Base-by-base conservation (phyloP, 306 rosid genomes). In the Argentina anserina region DNA sequence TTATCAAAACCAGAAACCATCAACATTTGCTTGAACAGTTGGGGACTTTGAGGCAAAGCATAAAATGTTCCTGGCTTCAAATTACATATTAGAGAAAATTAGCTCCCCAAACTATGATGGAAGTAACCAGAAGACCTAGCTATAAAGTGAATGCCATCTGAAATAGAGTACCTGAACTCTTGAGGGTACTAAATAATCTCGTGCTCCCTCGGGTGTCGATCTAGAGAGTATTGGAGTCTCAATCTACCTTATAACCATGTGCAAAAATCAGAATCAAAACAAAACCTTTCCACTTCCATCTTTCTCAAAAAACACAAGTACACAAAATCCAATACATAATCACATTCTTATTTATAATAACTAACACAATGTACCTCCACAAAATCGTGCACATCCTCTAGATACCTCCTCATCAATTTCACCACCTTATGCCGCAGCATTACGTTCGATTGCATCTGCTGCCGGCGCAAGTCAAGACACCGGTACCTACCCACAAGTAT, bases 11-110 rank as follows among this genome's bases (percentile, higher is more conserved):
- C 97, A 77, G 97, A 86, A 23, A 94, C 97, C 98, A 89, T 91
- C 75, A 94, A 84, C 98, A 91, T 91, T 86, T 94, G 98, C 84
- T 94, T 94, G 84, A 91, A 94, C 68, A 94, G 87, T 84, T 89
- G 97, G 0, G 98, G 98, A 81, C 98, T 94, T 89, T 94, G 98
- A 60, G 96, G 98, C 87, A 94, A 84, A 53, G 97, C 97, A 76
- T 89, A 94, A 86, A 91, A 89, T 73, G 97, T 87, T 83, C 98
- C 98, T 88, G 96, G 92, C 98, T 94, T 91, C 91, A 91, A 79
- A 84, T 83, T 78, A 82, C 58, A 86, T 71, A 78, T 18, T 68
- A 77, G 41, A 83, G 63, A 69, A 69, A 87, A 84, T 89, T 81
- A 85, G 82, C 68, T 81, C 85, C 37, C 72, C 50, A 71, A 25